Percentiles rank a stretch among this genome's conserved stretches.
Conservation (phyloP, 805 yeast genomes). For the Ogataea glucozyma region DNA sequence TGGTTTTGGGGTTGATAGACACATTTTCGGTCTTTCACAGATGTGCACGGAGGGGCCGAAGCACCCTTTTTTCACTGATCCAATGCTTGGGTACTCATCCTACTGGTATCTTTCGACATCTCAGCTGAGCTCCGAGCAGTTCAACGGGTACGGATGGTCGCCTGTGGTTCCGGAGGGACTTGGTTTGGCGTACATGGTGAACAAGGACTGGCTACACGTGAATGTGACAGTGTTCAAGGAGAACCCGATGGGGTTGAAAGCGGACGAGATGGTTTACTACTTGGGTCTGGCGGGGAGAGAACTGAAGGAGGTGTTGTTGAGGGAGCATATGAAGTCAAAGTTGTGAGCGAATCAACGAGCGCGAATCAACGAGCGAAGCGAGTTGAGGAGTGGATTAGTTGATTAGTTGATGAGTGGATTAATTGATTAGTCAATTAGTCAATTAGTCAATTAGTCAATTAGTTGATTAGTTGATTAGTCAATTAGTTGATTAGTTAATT, state of each 20-base stretch:
- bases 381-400: too few species aligned
- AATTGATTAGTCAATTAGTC: too few species aligned
- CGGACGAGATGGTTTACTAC: constrained; percentile 62
- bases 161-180: constrained; percentile 93
- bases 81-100: constrained; percentile 70
- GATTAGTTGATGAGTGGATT: neutral
- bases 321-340: constrained; percentile 29
- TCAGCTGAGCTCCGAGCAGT: constrained; percentile 79
- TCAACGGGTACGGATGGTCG: constrained; percentile 94
- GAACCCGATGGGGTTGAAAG: constrained; percentile 54
- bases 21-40: constrained; percentile 83
- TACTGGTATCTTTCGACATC: constrained; percentile 90
- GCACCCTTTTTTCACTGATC: constrained; percentile 74
- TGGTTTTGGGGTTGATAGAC: constrained; percentile 93
- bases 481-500: too few species aligned
- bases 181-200: constrained; percentile 92
- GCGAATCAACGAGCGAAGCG: neutral
- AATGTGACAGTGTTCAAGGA: constrained; percentile 77
- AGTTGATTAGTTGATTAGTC: too few species aligned
- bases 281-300: constrained; percentile 80
- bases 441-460: too few species aligned
- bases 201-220: constrained; percentile 79
- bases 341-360: too few species aligned
- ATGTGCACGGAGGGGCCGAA: constrained; percentile 59
- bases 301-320: constrained; percentile 60